Evolutionary conservation across 2,329 filamentous ascomycete genomes (phyloP).

Genomic region (Tolypocladium album): DNA sequence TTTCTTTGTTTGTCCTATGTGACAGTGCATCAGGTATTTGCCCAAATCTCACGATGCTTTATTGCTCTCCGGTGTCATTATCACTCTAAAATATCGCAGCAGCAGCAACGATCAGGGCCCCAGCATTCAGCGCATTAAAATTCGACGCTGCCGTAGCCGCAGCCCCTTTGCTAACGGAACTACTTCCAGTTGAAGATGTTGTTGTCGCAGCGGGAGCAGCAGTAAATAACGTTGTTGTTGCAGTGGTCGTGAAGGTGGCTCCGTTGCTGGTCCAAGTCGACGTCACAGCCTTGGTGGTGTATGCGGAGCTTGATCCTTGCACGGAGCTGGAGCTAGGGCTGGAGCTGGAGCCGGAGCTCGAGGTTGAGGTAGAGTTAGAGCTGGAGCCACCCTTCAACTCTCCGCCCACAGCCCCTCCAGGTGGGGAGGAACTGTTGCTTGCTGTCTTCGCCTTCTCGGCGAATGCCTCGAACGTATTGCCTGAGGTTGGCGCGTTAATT

Average conservation of each 20-base stretch:
- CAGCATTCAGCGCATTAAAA: background rate
- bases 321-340: background rate
- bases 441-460: background rate
- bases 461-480: constrained; percentile 13
- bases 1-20: background rate
- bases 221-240: background rate
- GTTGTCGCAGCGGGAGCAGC: background rate
- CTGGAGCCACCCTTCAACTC: background rate
- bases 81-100: background rate
- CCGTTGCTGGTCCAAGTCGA: background rate
- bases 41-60: background rate
- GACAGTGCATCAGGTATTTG: background rate
- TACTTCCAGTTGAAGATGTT: background rate
- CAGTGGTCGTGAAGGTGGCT: background rate
- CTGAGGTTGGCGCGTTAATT: constrained; percentile 20
- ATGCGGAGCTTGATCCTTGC: background rate
- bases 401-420: background rate
- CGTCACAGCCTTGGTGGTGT: background rate
- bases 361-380: background rate
- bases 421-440: background rate
- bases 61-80: background rate
- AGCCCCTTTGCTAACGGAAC: background rate
- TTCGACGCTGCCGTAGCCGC: background rate
- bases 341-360: background rate
- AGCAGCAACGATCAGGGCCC: background rate